These are phyloP conservation scores for Oryza meyeriana DNA, from an alignment of 176 grass and related monocot species.

Conservation along the genomic window DNA sequence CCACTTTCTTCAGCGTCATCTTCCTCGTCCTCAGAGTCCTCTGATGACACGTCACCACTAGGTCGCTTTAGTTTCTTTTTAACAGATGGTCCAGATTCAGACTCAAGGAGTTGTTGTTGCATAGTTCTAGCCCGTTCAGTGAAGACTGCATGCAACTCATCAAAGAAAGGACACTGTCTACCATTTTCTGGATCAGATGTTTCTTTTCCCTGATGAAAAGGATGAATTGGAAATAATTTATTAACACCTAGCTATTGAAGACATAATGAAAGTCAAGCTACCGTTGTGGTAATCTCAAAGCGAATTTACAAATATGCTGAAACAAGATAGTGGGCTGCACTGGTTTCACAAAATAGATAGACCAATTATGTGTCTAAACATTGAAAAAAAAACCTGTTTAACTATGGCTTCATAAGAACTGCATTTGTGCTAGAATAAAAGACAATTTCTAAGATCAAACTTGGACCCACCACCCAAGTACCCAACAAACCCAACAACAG, in stretches of 20 bases:
- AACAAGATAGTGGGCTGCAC: conserved; percentile 10
- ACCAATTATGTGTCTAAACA: not conserved
- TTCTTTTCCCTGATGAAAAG: conserved; percentile 78
- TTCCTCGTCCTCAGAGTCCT: conserved; percentile 35
- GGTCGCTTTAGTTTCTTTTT: conserved; percentile 65
- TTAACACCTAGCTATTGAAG: conserved; percentile 30
- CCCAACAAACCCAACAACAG: conserved; percentile 1
- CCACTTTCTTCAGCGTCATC: conserved; percentile 49
- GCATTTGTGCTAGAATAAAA: not conserved
- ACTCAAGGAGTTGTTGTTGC: conserved; percentile 83
- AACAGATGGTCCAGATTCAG: conserved; percentile 56
- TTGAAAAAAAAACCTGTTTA: not conserved
- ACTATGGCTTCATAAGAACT: not conserved
- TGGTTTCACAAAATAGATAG: not conserved
- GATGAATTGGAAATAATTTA: not conserved
- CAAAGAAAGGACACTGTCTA: conserved; percentile 87
- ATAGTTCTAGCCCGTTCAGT: conserved; percentile 77
- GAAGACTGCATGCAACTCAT: conserved; percentile 85
- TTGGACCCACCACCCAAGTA: not conserved
- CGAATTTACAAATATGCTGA: not conserved
- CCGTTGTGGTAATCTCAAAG: not conserved
- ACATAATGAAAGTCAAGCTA: not conserved
- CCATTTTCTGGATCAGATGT: conserved; percentile 81
- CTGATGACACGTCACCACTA: conserved; percentile 27
- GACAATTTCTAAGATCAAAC: conserved; percentile 12